A percentile compares a stretch with the other conserved stretches of the same genome.
phyloP scores from a whole-genome alignment of 1,284 basidiomycete genomes.

The Meripilus lineatus region DNA sequence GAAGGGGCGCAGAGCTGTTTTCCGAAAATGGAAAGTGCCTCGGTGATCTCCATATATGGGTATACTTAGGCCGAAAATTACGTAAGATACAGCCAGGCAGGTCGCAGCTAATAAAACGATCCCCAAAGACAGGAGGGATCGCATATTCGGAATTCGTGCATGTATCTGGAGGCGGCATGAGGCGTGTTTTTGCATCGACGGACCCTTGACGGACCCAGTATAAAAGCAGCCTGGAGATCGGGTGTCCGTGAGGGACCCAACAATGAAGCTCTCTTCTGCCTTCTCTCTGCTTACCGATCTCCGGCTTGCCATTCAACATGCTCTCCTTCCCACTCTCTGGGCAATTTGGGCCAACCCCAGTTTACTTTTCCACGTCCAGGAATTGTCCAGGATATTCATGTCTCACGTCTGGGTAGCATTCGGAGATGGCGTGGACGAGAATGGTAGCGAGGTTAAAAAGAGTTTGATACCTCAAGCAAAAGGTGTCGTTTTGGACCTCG shows the following conservation, averaged over 20 bases:
- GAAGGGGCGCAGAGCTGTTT: too few relatives aligned
- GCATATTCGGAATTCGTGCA: too few relatives aligned
- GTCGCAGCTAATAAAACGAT: too few relatives aligned
- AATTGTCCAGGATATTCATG: slow-evolving; percentile 54
- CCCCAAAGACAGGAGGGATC: too few relatives aligned
- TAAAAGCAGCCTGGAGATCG: too few relatives aligned
- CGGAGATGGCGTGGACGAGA: slow-evolving; percentile 45
- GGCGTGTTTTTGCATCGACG: background rate
- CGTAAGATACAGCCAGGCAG: too few relatives aligned
- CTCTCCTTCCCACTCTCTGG: slow-evolving; percentile 45
- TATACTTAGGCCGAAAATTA: too few relatives aligned
- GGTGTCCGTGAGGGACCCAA: background rate
- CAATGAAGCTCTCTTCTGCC: slow-evolving; percentile 42
- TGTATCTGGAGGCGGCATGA: background rate
- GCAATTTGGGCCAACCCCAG: slow-evolving; percentile 37
- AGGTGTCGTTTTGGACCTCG: slow-evolving; percentile 64
- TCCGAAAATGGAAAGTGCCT: too few relatives aligned
- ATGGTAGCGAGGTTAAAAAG: slow-evolving; percentile 37
- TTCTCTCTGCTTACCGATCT: slow-evolving; percentile 40
- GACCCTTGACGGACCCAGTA: too few relatives aligned
- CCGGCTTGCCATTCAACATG: slow-evolving; percentile 31
- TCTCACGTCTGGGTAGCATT: slow-evolving; percentile 51
- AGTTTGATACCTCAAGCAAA: slow-evolving; percentile 48
- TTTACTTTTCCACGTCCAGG: slow-evolving; percentile 40
- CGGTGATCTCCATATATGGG: too few relatives aligned